A percentile compares a stretch with the other conserved stretches of the same genome.
These are phyloP conservation scores for Solanum neorickii DNA, from an alignment of 257 asterid species.

Conservation along the genomic window DNA sequence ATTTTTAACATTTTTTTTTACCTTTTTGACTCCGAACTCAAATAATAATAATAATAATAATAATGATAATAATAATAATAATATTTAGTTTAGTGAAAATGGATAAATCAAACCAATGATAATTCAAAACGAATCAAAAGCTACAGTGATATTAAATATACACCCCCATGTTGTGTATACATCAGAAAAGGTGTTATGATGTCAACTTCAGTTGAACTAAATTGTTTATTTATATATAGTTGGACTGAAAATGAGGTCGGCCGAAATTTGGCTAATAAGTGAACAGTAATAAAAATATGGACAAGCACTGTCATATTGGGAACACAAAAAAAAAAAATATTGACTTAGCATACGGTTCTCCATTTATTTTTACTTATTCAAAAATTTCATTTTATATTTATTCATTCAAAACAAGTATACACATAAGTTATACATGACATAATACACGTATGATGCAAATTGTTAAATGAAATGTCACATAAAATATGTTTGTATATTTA, in stretches of 20 bases:
- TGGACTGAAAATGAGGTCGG: neutral
- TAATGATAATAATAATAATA: too few relatives aligned
- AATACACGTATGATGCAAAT: too few relatives aligned
- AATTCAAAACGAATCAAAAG: neutral
- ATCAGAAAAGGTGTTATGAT: neutral
- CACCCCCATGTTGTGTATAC: neutral
- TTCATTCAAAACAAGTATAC: too few relatives aligned
- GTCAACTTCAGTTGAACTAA: neutral
- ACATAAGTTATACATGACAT: too few relatives aligned
- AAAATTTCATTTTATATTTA: too few relatives aligned
- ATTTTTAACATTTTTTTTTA: too few relatives aligned
- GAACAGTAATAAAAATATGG: neutral
- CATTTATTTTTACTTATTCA: neutral
- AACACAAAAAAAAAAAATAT: too few relatives aligned
- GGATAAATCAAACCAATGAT: neutral
- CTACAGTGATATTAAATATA: too few relatives aligned
- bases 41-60: too few relatives aligned
- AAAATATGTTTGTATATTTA: too few relatives aligned
- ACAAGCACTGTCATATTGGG: neutral
- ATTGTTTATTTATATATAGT: neutral
- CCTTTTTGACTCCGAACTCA: too few relatives aligned
- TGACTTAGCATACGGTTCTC: neutral
- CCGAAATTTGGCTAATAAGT: neutral
- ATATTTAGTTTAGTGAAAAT: neutral
- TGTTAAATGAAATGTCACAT: too few relatives aligned